A percentile compares a stretch with the other conserved stretches of the same genome.
Conservation (phyloP, 352 stramenopile species). For the Phytophthora palmivora region DNA sequence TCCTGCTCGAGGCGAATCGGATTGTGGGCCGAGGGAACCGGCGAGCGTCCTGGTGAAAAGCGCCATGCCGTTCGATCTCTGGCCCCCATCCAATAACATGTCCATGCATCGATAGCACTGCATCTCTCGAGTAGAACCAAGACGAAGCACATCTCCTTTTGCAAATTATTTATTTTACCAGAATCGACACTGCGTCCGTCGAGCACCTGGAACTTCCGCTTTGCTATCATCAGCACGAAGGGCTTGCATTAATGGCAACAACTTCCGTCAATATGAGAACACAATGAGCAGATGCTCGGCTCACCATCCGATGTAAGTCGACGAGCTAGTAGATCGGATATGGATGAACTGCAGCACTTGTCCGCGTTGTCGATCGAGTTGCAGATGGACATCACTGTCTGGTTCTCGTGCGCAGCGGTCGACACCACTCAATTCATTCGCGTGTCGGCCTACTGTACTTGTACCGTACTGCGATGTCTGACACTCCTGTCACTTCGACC, state of each 20-base stretch:
- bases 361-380: neutral
- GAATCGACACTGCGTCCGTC: slow-evolving; percentile 1
- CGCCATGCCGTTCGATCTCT: slow-evolving; percentile 13
- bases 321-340: too few relatives aligned
- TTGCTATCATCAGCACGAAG: too few relatives aligned
- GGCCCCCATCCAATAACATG: slow-evolving; percentile 26
- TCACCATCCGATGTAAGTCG: too few relatives aligned
- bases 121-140: slow-evolving; percentile 32
- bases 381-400: neutral
- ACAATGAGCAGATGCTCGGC: too few relatives aligned
- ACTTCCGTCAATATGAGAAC: too few relatives aligned
- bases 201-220: neutral
- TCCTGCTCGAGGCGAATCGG: slow-evolving; percentile 30
- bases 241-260: too few relatives aligned
- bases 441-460: slow-evolving; percentile 22
- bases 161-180: slow-evolving; percentile 30
- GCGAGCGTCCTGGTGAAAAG: slow-evolving; percentile 37
- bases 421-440: slow-evolving; percentile 15
- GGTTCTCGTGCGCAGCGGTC: slow-evolving; percentile 14
- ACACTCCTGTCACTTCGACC: slow-evolving; percentile 2
- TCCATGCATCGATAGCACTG: slow-evolving; percentile 37
- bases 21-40: slow-evolving; percentile 34
- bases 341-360: neutral
- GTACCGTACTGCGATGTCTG: slow-evolving; percentile 21
- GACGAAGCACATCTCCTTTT: slow-evolving; percentile 15